Base-by-base conservation (phyloP, 1,139 yeast genomes). In the Taphrina communis region DNA sequence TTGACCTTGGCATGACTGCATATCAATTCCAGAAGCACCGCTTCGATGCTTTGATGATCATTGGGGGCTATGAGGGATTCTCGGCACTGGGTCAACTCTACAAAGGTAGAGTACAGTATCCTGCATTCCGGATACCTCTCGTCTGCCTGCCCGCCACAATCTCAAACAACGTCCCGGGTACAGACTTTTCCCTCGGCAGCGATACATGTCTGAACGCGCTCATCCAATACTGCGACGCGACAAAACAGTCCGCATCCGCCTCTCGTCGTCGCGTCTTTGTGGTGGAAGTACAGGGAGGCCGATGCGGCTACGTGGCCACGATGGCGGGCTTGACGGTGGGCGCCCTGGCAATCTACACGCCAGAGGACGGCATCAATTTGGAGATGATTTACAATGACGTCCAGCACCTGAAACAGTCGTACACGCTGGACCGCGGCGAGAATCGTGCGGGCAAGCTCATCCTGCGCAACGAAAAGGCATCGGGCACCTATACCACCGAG, bases 91-190 rank as follows among this genome's bases (percentile, higher is more conserved):
- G 90, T 74, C 92, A 91, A 80, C 84, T 94, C 73, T 87, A 90
- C 74, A 81, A 82, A 73, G 90, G 94, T 41, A 85, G 95, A 77
- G 77, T 78, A 52, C 83, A 85, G 71, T 94, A 90, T 78, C 97
- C 98, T 35, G 88, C 95, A 21, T 90, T 94, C 82, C 86, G 93
- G 77, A 91, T 94, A 74, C 99, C 99, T 72, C 88, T 92, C 89
- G 89, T 90, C 63, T 88, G 92, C 72, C 83, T 94, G 70, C 98
- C 99, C 19, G 97, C 98, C 19, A 94, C 98, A 7, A 89, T 94
- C 73, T 90, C 97, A n/a, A 94, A 94, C 79, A 94, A 94, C 75
- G 98, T 94, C 66, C 99, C 99, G 14, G 99, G 98, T 71, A 88
- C 97, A 1, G 97, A 94, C 79, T 92, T 91, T 79, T 91, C 97